Base-by-base conservation (phyloP, 345 rosid genomes). In the Sisymbrium altissimum region DNA sequence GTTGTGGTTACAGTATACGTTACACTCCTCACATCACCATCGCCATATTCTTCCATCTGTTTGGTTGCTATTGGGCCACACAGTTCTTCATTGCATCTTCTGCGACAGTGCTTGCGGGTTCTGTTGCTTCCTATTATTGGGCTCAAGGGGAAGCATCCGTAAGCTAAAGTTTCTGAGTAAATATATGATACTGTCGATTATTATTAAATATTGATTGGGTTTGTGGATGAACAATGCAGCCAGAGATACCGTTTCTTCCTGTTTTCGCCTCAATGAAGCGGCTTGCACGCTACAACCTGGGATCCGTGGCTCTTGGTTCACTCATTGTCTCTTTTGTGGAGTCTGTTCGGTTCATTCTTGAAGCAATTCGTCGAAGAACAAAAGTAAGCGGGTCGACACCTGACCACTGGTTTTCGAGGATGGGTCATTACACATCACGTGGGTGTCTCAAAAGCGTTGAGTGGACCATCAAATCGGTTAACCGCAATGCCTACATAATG, bases 101-200 rank as follows among this genome's bases (percentile, higher is more conserved):
- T 2, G 84, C 96, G 8, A 88, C 97, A 7, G 94, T 95, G 63
- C 87, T 95, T 67, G 97, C 97, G 1, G 96, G 97, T 38, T 89
- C 97, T 44, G 97, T 95, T 70, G 99, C 97, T 40, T 89, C 99
- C 3, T 89, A 92, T 81, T 95, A 95, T 80, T 92, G 97, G 99
- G 88, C 93, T 78, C 88, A 88, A 64, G 91, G 96, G 25, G 98
- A 87, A 84, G 80, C 87, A 66, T 86, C 90, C 29, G 96, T 93
- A 80, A 86, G 90, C 80, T 62, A 27, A 45, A 54, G 30, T 46
- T 23, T 64, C 18, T 44, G 29, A 70, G 46, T 66, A 11, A 1
- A 18, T 40, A 30, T 18, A 53, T 73, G 61, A 62, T 25, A n/a
- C 41, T 43, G 33, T 60, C 0, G 4, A 57, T 46, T 46, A 1